Base-by-base conservation (phyloP, 257 asterid genomes). In the Solanum chilense region DNA sequence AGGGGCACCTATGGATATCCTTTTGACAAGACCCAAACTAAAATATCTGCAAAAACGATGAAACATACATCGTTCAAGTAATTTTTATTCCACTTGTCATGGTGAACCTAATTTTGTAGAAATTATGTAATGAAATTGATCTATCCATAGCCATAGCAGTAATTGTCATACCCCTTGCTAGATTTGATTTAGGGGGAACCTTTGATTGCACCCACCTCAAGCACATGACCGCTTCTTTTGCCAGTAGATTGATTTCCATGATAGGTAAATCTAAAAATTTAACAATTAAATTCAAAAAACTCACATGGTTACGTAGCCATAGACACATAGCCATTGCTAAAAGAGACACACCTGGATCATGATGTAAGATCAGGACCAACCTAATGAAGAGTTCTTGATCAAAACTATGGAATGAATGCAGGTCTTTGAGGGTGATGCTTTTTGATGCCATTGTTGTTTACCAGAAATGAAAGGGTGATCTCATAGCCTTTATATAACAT, bases 11-110 rank as follows among this genome's bases (percentile, higher is more conserved):
- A 29, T 52, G 31, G 12, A 20, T 44, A 33, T 82, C 16, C 6
- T 9, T 9, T 11, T 8, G 64, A 64, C 20, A 68, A 64, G 23
- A 86, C 42, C 12, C 52, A 84, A 3, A n/a, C 9, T 9, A 89
- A 64, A 33, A 82, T 86, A 14, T 90, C 91, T 1, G 88, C 41
- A 60, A 90, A 90, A 10, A 27, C 16, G 6, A 58, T 5, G 2
- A 87, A 86, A 47, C 76, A 80, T 12, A 87, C 88, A 25, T 85
- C 82, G 21, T 58, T 85, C 4, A 89, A 85, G 41, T 81, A 85
- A 7, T 3, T 37, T 85, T 85, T 9, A 89, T 69, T 6, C 85
- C 87, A 9, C 33, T 58, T 20, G 70, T 89, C 71, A 87, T 13
- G 62, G 85, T 64, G 68, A 83, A 89, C 37, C 77, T 89, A 15